A percentile compares a stretch with the other conserved stretches of the same genome.
phyloP scores from a whole-genome alignment of 2,329 filamentous ascomycete genomes.

The Karstenula rhodostoma region DNA sequence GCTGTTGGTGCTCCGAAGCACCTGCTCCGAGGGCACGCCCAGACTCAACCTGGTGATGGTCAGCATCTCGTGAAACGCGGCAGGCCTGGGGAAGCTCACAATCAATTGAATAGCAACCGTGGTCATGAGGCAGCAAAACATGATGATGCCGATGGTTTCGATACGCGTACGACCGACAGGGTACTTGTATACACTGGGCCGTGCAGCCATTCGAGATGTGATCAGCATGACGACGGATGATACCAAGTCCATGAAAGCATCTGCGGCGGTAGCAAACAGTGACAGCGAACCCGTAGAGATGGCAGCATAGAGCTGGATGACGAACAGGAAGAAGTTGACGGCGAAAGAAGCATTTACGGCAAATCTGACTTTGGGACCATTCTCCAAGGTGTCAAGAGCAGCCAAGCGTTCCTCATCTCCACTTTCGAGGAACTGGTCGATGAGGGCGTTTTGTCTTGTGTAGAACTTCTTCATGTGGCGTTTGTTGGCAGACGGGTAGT shows the following conservation, averaged over 20 bases:
- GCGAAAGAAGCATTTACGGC: slow-evolving; percentile 49
- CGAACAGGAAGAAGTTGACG: slow-evolving; percentile 59
- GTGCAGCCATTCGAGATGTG: slow-evolving; percentile 66
- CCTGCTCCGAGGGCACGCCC: slow-evolving; percentile 60
- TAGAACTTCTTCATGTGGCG: slow-evolving; percentile 54
- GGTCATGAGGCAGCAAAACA: slow-evolving; percentile 73
- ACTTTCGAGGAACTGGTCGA: slow-evolving; percentile 62
- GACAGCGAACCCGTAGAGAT: slow-evolving; percentile 67
- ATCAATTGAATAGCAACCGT: slow-evolving; percentile 70
- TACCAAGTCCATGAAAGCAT: slow-evolving; percentile 72
- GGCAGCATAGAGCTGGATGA: slow-evolving; percentile 67
- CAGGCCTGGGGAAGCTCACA: slow-evolving; percentile 47
- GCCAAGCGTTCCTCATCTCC: slow-evolving; percentile 63
- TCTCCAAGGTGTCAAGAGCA: slow-evolving; percentile 60
- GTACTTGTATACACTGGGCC: slow-evolving; percentile 69
- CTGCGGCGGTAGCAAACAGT: slow-evolving; percentile 71
- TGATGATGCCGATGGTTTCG: slow-evolving; percentile 70
- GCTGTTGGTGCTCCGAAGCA: slow-evolving; percentile 51
- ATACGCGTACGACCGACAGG: slow-evolving; percentile 69
- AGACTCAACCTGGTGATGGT: slow-evolving; percentile 59
- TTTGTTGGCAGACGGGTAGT: slow-evolving; percentile 54
- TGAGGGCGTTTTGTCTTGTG: slow-evolving; percentile 51
- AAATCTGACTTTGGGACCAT: slow-evolving; percentile 53
- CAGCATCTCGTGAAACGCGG: slow-evolving; percentile 15
- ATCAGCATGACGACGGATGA: slow-evolving; percentile 70